phyloP scores from a whole-genome alignment of 768 basidiomycete species.

The Nevesoporus exiguus region DNA sequence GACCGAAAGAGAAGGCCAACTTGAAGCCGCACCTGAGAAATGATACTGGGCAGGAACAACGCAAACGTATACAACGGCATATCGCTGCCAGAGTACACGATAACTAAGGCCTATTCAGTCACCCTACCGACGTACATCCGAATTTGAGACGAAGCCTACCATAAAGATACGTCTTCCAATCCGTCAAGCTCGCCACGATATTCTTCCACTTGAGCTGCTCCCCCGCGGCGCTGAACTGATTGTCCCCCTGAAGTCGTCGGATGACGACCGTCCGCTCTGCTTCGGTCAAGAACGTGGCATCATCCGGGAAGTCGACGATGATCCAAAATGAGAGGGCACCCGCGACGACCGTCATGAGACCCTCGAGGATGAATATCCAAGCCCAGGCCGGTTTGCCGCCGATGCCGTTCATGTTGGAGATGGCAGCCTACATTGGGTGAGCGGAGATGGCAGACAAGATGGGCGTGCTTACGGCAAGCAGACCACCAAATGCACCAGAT shows the following conservation, averaged over 20 bases:
- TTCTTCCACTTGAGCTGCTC: constrained; percentile 58
- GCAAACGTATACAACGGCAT: constrained; percentile 76
- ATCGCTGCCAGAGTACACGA: constrained; percentile 53
- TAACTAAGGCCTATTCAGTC: constrained; percentile 37
- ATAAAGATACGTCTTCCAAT: constrained; percentile 70
- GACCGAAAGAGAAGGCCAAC: neutral
- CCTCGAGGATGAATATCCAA: constrained; percentile 79
- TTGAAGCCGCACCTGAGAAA: constrained; percentile 50
- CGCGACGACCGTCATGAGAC: constrained; percentile 64
- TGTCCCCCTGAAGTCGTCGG: constrained; percentile 60
- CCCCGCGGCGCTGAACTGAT: constrained; percentile 71
- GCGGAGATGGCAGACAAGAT: neutral
- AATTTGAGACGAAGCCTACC: constrained; percentile 5
- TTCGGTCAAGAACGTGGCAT: constrained; percentile 72
- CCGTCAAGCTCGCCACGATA: constrained; percentile 54
- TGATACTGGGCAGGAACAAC: constrained; percentile 76
- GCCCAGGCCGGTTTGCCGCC: constrained; percentile 64
- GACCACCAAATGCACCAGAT: constrained; percentile 78
- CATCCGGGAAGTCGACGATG: constrained; percentile 81
- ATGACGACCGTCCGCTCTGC: constrained; percentile 65
- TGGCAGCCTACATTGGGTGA: constrained; percentile 43
- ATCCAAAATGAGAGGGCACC: constrained; percentile 68
- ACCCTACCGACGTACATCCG: neutral
- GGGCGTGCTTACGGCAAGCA: constrained; percentile 56
- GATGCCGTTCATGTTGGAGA: constrained; percentile 68